Conservation (phyloP, 139 green algal genomes). For the Zygnema cylindricum region DNA sequence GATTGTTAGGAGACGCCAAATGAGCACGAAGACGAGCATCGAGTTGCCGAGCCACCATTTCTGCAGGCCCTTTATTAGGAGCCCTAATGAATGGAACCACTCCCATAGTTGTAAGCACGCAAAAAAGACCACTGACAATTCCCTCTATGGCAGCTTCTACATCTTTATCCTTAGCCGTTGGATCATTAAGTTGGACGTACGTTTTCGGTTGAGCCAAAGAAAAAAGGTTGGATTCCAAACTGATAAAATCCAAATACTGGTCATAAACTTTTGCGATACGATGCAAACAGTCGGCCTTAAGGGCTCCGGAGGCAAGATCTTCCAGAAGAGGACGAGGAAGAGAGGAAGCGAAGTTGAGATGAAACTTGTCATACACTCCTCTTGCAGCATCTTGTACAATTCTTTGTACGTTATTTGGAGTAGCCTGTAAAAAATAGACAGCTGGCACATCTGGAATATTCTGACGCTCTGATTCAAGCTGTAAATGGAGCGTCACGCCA, state of each 20-base stretch:
- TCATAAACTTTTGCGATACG: constrained; percentile 77
- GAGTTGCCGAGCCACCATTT: constrained; percentile 87
- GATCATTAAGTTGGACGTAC: constrained; percentile 94
- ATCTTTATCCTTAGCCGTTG: constrained; percentile 79
- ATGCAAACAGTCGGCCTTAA: constrained; percentile 67
- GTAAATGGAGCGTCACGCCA: constrained; percentile 94
- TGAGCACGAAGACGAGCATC: constrained; percentile 81
- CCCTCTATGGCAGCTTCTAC: constrained; percentile 80
- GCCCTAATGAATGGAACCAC: constrained; percentile 94
- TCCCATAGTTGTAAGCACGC: constrained; percentile 84
- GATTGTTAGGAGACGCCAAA: constrained; percentile 65
- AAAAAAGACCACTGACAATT: constrained; percentile 94
- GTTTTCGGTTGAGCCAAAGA: constrained; percentile 79
- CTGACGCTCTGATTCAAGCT: constrained; percentile 86
- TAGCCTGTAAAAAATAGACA: constrained; percentile 92
- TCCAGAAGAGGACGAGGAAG: constrained; percentile 82
- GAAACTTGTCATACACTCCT: constrained; percentile 87
- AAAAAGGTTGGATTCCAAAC: constrained; percentile 88
- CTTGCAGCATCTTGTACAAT: constrained; percentile 77
- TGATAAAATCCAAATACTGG: constrained; percentile 90
- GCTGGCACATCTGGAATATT: constrained; percentile 94
- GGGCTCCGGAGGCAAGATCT: constrained; percentile 66
- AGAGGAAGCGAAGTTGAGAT: constrained; percentile 91
- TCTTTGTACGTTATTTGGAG: constrained; percentile 71
- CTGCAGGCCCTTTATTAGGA: constrained; percentile 86